Conservation (phyloP, 768 basidiomycete species). For the Amanita inopinata region DNA sequence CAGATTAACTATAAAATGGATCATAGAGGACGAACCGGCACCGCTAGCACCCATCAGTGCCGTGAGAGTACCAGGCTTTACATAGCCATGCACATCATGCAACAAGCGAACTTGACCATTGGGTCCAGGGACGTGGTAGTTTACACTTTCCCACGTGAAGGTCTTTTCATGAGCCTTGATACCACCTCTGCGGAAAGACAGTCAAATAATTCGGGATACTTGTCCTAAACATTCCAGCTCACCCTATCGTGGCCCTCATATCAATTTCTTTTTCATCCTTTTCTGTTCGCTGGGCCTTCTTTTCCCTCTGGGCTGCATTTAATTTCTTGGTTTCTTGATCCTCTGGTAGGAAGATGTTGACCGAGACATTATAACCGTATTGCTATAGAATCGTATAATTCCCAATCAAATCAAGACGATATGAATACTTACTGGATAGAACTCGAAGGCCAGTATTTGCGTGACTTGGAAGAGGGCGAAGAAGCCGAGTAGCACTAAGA, state of each 20-base stretch:
- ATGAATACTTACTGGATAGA: slow-evolving; percentile 41
- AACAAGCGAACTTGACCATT: slow-evolving; percentile 53
- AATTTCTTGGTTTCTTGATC: slow-evolving; percentile 40
- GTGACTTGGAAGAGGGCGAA: slow-evolving; percentile 59
- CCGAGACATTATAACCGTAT: slow-evolving; percentile 38
- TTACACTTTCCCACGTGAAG: slow-evolving; percentile 78
- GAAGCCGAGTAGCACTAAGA: slow-evolving; percentile 64
- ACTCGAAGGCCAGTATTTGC: slow-evolving; percentile 61
- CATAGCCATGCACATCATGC: slow-evolving; percentile 70
- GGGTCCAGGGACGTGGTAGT: slow-evolving; percentile 66
- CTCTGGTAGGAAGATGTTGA: slow-evolving; percentile 56
- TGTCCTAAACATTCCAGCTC: background rate
- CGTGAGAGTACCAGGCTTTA: slow-evolving; percentile 80
- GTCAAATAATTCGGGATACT: slow-evolving; percentile 1
- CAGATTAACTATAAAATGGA: slow-evolving; percentile 2
- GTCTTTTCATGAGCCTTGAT: slow-evolving; percentile 31
- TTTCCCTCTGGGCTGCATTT: slow-evolving; percentile 42
- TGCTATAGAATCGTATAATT: slow-evolving; percentile 23
- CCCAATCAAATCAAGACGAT: background rate
- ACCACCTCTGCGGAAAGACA: slow-evolving; percentile 8
- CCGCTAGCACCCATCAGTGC: slow-evolving; percentile 86
- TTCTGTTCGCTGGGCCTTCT: slow-evolving; percentile 32
- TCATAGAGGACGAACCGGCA: slow-evolving; percentile 35
- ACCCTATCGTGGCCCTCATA: slow-evolving; percentile 9
- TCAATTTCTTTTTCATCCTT: slow-evolving; percentile 19